Evolutionary conservation across 441 rosid genomes (phyloP).

Genomic region (Rhodomyrtus psidioides): DNA sequence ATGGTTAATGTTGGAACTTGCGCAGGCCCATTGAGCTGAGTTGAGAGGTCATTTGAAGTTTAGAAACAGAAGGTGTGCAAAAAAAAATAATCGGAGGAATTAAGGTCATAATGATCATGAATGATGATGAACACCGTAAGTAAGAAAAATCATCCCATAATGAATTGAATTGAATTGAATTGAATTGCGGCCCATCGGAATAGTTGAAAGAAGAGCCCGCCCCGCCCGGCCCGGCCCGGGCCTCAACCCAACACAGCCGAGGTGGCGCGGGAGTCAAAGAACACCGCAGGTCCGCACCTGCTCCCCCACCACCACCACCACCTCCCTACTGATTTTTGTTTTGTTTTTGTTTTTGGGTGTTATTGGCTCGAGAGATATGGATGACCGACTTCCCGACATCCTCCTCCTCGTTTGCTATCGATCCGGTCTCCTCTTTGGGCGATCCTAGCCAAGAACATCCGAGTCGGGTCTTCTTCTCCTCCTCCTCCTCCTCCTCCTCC

Average conservation of each 20-base stretch:
- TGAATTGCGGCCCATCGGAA: background rate
- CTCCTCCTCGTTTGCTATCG: background rate
- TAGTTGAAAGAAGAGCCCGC: background rate
- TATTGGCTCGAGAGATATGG: background rate
- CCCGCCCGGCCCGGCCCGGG: no score
- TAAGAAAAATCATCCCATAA: background rate
- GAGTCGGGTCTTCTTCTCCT: background rate
- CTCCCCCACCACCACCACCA: background rate
- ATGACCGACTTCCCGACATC: background rate
- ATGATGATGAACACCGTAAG: background rate
- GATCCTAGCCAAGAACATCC: background rate
- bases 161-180: no score
- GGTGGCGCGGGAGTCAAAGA: background rate
- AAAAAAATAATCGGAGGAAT: background rate
- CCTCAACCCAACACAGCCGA: background rate
- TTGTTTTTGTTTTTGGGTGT: no score
- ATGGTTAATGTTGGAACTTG: background rate
- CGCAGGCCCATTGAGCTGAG: background rate
- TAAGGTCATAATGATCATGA: background rate
- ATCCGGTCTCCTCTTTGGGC: background rate
- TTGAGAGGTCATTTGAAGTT: background rate
- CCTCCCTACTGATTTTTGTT: background rate
- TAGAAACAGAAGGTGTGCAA: background rate
- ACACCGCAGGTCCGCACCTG: no score
- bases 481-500: constrained; percentile 5